Evolutionary conservation across 2,329 filamentous ascomycete genomes (phyloP), one percentile per base, ranked within the genome.

Genomic region (Amesomyces nigricolor): DNA sequence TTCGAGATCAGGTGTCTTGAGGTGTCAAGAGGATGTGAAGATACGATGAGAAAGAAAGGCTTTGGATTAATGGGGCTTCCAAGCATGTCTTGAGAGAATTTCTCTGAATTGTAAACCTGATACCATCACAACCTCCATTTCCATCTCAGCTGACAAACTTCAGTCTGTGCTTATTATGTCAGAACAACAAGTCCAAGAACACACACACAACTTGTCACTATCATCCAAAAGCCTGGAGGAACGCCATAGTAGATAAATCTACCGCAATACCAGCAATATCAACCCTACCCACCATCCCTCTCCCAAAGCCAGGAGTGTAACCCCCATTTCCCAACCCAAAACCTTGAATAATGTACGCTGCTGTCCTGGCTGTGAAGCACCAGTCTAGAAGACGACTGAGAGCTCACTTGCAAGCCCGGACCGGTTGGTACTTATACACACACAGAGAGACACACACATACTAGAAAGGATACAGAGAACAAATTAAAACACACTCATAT

Each of bases 401-500:
- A 26, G 22, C 22, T 4, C 40, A 11, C 19, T 47, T 51, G 47
- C 47, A 16, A 47, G 16, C 17, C 45, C 42, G 37, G 42, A 32
- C 53, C 51, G 39, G 38, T 48, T 46, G 13, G 55, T 61, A 59
- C 52, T 59, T 59, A 61, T 58, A 61, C 53, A 61, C 42, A 47
- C 51, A 26, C 22, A 26, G 2, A 22, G 3, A 59, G 50, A 58
- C 58, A 61, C 55, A 61, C 53, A 61, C 42, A 47, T 49, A 26
- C 29, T 26, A 42, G 46, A 52, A 29, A 39, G 3, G 10, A 50
- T 35, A 47, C 44, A 51, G 38, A 55, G 30, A 19, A 30, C 43
- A 42, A 13, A 39, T 10, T 17, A n/a, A 47, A 46, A n/a, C 51
- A 26, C 22, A 26, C 22, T 26, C 2, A 22, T 17, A 42, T 10